Conservation (phyloP, 2,329 filamentous ascomycete species). For the Aspergillus hiratsukae region DNA sequence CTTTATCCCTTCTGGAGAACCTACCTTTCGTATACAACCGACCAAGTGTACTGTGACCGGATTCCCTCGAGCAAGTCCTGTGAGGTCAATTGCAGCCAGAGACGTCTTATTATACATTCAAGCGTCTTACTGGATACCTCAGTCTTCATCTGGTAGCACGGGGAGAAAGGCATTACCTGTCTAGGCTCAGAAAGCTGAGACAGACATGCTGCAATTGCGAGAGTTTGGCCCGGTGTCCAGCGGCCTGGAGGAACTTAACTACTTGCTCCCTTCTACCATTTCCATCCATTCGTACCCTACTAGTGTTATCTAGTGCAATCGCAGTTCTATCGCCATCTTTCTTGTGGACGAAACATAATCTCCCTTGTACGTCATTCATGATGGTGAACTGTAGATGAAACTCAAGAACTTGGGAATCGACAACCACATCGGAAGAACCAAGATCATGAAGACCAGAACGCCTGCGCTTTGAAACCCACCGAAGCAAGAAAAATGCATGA, state of each 20-base stretch:
- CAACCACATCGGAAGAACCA: slow-evolving; percentile 1
- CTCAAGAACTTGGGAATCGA: background rate
- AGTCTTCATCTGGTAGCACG: background rate
- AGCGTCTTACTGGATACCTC: background rate
- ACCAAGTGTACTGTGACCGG: background rate
- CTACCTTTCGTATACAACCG: too few relatives aligned
- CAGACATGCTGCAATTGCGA: background rate
- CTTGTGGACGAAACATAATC: background rate
- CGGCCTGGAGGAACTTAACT: background rate
- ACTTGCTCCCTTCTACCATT: too few relatives aligned
- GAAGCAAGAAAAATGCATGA: slow-evolving; percentile 10
- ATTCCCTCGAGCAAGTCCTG: background rate
- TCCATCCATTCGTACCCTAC: background rate
- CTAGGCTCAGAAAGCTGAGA: background rate
- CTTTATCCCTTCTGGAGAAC: background rate
- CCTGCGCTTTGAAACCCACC: slow-evolving; percentile 26
- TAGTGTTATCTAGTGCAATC: background rate
- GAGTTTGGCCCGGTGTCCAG: background rate
- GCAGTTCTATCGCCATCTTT: background rate
- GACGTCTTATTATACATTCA: background rate
- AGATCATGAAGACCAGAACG: slow-evolving; percentile 18
- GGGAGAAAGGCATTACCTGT: background rate
- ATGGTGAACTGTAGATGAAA: background rate
- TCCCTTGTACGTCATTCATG: background rate
- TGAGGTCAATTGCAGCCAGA: background rate